Evolutionary conservation across 2,329 filamentous ascomycete genomes (phyloP), one percentile per base, ranked within the genome.

Genomic region (Claviceps purpurea): DNA sequence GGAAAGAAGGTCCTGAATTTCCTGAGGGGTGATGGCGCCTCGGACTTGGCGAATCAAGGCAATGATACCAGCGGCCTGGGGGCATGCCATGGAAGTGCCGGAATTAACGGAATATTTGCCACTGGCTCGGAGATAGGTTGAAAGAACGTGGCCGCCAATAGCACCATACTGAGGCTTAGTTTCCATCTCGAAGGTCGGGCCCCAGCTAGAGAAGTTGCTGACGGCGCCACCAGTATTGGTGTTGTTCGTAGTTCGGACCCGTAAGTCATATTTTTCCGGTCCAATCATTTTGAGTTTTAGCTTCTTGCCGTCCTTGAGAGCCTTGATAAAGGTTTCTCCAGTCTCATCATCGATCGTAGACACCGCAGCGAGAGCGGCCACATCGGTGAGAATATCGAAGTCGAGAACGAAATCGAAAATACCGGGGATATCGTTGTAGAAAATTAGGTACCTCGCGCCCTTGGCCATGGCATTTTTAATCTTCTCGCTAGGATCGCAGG

Each of bases 51-150:
- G 72, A 53, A 81, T 62, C 39, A 82, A 69, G 1, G 78, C 78
- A 42, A 73, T 69, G 50, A 79, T 72, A 38, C 70, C 80, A 4
- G 78, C 77, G 5, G 73, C 67, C 14, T 78, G 70, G 7, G 79
- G 78, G 37, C 73, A 74, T 3, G 79, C 72, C 80, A 84, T 83
- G 1, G 78, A 81, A 0, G 78, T 81, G 14, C 78, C 78, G 37
- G 69, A 79, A 34, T 72, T 63, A 1, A 80, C 70, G 22, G 24
- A 7, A 6, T 24, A 24, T 6, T 6, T 24, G 24, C 24, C 24
- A 1, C 1, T 24, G 1, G 1, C 24, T 24, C 24, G 24, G 5
- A 6, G 34, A 18, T 3, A n/a, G 2, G 34, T 20, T 11, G 78
- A 80, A 30, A 83, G 63, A 47, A 83, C 81, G 49, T 71, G 70